These are phyloP conservation scores for Mortierella polycephala DNA, from an alignment of 371 early-diverging fungal species.

Conservation along the genomic window DNA sequence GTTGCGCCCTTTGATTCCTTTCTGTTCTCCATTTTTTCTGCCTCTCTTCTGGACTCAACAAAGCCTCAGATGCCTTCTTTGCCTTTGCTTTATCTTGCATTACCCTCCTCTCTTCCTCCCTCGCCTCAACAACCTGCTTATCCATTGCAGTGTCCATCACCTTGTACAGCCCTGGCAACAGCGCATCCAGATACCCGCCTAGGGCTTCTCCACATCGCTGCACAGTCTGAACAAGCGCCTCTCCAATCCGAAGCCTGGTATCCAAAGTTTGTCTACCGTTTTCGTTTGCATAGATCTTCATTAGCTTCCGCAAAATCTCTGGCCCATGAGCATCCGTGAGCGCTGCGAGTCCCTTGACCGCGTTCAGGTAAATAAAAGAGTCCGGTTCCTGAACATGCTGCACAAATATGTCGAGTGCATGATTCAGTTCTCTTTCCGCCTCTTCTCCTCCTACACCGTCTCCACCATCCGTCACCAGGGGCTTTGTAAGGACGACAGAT, in stretches of 20 bases:
- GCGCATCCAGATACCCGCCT: slow-evolving; percentile 73
- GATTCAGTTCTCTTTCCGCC: slow-evolving; percentile 62
- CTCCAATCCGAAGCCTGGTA: slow-evolving; percentile 85
- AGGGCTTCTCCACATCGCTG: slow-evolving; percentile 83
- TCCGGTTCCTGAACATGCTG: slow-evolving; percentile 78
- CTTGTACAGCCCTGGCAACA: slow-evolving; percentile 74
- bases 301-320: slow-evolving; percentile 72
- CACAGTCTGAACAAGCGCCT: slow-evolving; percentile 87
- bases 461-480: slow-evolving; percentile 18
- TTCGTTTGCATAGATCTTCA: slow-evolving; percentile 69
- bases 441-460: slow-evolving; percentile 31
- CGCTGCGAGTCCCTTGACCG: slow-evolving; percentile 84
- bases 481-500: slow-evolving; percentile 53
- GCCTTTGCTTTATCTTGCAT: slow-evolving; percentile 15
- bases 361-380: slow-evolving; percentile 90
- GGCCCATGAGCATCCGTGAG: slow-evolving; percentile 83
- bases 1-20: slow-evolving; percentile 5
- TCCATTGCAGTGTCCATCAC: slow-evolving; percentile 63
- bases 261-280: slow-evolving; percentile 66
- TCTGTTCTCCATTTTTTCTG: slow-evolving; percentile 40
- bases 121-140: slow-evolving; percentile 19
- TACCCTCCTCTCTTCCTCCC: slow-evolving; percentile 23
- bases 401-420: slow-evolving; percentile 78
- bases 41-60: slow-evolving; percentile 39
- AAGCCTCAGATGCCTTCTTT: slow-evolving; percentile 32